Evolutionary conservation across 345 rosid species (phyloP).

Genomic region (Citrus mangshanensis): DNA sequence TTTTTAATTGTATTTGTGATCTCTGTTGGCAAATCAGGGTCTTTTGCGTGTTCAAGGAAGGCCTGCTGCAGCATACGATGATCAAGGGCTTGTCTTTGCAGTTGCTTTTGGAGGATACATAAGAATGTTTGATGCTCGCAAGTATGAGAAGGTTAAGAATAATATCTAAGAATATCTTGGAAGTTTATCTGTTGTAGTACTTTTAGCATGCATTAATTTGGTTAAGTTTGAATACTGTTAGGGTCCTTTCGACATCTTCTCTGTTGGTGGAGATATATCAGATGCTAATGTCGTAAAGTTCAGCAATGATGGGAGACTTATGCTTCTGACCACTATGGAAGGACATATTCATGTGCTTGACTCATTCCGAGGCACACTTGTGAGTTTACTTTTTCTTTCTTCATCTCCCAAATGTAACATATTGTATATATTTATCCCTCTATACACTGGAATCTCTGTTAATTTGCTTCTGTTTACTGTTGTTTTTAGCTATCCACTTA

Average conservation of each 20-base stretch:
- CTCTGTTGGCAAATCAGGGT: conserved; percentile 35
- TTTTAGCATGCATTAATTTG: conserved; percentile 8
- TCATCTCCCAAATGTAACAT: not conserved
- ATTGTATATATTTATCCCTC: not conserved
- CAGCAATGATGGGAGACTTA: conserved; percentile 88
- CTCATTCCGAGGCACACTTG: conserved; percentile 90
- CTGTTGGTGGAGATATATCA: conserved; percentile 84
- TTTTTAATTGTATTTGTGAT: conserved; percentile 9
- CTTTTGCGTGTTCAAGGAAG: conserved; percentile 81
- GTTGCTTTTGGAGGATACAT: conserved; percentile 91
- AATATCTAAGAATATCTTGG: not conserved
- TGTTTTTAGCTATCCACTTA: conserved; percentile 64
- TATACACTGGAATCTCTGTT: not conserved
- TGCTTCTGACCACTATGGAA: conserved; percentile 89
- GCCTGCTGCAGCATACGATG: conserved; percentile 97
- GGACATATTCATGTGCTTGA: conserved; percentile 91
- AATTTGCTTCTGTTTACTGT: conserved; percentile 8
- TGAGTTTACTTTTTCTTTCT: conserved; percentile 22
- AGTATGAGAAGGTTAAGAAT: conserved; percentile 75
- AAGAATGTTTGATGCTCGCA: conserved; percentile 92
- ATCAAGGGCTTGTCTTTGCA: conserved; percentile 89
- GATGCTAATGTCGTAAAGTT: conserved; percentile 88
- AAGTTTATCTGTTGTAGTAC: not conserved
- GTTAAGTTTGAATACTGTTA: conserved; percentile 19
- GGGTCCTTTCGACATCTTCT: conserved; percentile 90